phyloP scores from a whole-genome alignment of 441 rosid species.

The Populus hybrid region DNA sequence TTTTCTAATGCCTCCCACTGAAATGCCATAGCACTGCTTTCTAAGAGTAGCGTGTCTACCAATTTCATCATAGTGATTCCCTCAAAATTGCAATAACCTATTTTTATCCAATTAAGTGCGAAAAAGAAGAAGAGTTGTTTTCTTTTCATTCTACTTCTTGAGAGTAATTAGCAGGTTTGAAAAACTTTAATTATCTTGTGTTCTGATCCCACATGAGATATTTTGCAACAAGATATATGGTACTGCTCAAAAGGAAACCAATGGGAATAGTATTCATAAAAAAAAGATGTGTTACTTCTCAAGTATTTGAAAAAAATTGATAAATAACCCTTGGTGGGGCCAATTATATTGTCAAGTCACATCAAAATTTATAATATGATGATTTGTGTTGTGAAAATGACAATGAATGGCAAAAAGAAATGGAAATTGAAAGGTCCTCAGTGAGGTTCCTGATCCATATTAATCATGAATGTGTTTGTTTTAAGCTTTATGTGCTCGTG shows the following conservation, averaged over 20 bases:
- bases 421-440: not conserved
- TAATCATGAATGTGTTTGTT: constrained; percentile 1
- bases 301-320: not conserved
- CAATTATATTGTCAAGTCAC: not conserved
- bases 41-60: not conserved
- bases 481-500: not conserved
- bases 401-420: not conserved
- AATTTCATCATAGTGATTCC: no score
- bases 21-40: not conserved
- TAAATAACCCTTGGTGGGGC: not conserved
- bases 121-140: not conserved
- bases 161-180: not conserved
- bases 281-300: no score
- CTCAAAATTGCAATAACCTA: not conserved
- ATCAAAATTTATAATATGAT: not conserved
- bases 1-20: not conserved
- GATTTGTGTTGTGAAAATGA: not conserved
- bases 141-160: not conserved
- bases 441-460: not conserved
- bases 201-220: not conserved
- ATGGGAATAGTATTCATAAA: not conserved
- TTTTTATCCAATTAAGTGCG: not conserved
- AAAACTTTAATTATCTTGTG: not conserved
- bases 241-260: not conserved
- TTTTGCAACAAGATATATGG: not conserved